These are phyloP conservation scores for Colletotrichum liriopes DNA, from an alignment of 2,329 filamentous ascomycete genomes.

Conservation along the genomic window DNA sequence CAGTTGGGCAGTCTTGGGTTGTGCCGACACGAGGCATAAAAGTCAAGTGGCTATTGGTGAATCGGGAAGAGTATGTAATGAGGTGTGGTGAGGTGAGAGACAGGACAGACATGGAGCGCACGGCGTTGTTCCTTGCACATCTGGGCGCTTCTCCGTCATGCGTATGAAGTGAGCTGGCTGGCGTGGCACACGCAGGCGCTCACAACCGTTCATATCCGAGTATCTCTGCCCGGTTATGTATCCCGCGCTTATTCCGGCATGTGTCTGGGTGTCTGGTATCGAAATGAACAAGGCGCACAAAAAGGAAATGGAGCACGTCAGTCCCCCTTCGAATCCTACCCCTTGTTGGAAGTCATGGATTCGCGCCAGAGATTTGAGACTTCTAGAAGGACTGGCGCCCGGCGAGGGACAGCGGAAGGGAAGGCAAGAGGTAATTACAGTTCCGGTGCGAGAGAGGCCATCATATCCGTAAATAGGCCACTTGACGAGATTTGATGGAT, in stretches of 20 bases:
- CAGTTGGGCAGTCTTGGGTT: slow-evolving; percentile 1
- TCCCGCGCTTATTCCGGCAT: not conserved
- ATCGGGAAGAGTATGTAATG: not conserved
- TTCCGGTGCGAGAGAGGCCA: slow-evolving; percentile 28
- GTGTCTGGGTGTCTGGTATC: not conserved
- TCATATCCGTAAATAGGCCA: slow-evolving; percentile 42
- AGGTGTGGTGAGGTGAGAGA: slow-evolving; percentile 35
- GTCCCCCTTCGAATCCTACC: slow-evolving; percentile 12
- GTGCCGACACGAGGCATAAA: slow-evolving; percentile 31
- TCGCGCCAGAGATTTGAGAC: slow-evolving; percentile 8
- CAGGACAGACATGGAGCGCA: slow-evolving; percentile 13
- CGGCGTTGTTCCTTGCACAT: slow-evolving; percentile 29
- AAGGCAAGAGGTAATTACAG: slow-evolving; percentile 35
- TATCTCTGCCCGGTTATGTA: not conserved
- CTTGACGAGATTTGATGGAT: slow-evolving; percentile 42
- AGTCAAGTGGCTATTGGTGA: slow-evolving; percentile 23
- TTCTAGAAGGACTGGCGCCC: slow-evolving; percentile 20
- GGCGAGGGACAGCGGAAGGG: slow-evolving; percentile 13
- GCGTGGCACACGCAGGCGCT: not conserved
- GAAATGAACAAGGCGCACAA: slow-evolving; percentile 21
- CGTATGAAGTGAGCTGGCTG: not conserved
- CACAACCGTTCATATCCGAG: slow-evolving; percentile 1
- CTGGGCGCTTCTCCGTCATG: slow-evolving; percentile 14
- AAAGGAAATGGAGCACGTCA: slow-evolving; percentile 18
- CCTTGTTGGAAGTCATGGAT: not conserved